Evolutionary conservation across 1,284 basidiomycete genomes (phyloP), one percentile per base, ranked within the genome.

Genomic region (Boletellus sp.): DNA sequence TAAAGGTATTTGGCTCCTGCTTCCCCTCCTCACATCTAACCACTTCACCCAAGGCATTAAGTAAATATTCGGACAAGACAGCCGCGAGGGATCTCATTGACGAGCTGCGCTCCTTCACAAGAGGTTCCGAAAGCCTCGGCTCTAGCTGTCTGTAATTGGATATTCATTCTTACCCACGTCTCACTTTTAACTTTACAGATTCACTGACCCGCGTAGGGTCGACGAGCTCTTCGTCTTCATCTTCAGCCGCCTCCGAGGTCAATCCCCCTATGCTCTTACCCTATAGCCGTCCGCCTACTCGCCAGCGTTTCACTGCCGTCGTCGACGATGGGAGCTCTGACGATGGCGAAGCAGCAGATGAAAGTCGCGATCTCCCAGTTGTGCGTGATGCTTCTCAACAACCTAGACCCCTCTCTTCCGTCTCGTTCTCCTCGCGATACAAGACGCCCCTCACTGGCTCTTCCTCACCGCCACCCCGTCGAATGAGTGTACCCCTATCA

Each of bases 61-160:
- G 83, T 52, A 90, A 84, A 61, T 91, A 92, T 62, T 84, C 87
- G 5, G 89, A 91, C 61, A 85, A 86, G 59, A 89, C 87, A 0
- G 73, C 83, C 29, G 89, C 90, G 20, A 79, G 74, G 64, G 79
- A 83, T 49, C 76, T 91, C 45, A 84, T 92, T 19, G 73, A 80
- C 54, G 93, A 96, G 68, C 70, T 96, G n/a, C 88, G 91, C 58
- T 81, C 85, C 11, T 92, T 83, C 59, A 78, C 78, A 25, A 82
- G 81, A 23, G 82, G 83, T 63, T 78, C 84, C n/a, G 73, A 76
- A 14, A 79, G 84, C 57, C 72, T 86, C 29, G 76, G 85, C 35
- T 75, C 83, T 66, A 86, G 82, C 57, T 78, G 87, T 89, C 69
- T 56, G 81, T 66, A 21, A 27, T 21, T 21, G 7, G 3, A n/a